These are phyloP conservation scores for Lycium barbarum DNA, from an alignment of 257 asterid genomes.

Conservation along the genomic window DNA sequence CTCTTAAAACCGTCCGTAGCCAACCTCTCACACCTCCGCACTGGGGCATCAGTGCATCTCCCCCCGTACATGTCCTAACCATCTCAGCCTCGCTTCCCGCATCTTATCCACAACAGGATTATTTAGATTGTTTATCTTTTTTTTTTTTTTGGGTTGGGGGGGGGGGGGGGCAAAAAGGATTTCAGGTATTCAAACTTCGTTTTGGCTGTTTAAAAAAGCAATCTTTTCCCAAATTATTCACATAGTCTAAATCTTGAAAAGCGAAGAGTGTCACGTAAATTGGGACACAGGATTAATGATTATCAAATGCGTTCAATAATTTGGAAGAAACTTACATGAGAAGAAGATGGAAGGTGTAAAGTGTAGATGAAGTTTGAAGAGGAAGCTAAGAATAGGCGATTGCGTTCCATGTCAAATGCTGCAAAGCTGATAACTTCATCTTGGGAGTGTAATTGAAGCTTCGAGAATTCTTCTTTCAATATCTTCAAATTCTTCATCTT, in stretches of 20 bases:
- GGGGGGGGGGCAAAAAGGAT: neutral
- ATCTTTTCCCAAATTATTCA: no score
- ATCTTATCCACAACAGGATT: no score
- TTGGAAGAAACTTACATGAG: constrained; percentile 47
- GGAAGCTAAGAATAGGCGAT: constrained; percentile 81
- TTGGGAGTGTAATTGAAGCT: constrained; percentile 53
- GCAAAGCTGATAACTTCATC: constrained; percentile 62
- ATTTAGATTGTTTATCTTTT: no score
- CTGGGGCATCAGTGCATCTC: no score
- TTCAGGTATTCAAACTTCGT: neutral
- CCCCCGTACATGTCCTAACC: no score
- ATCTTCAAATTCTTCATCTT: constrained; percentile 81
- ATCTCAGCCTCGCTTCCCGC: no score
- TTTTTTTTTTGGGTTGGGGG: no score
- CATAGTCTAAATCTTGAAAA: no score
- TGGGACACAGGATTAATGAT: no score
- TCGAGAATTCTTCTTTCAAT: constrained; percentile 59
- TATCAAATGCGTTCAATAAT: neutral
- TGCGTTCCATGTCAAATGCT: constrained; percentile 80
- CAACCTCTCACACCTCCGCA: no score
- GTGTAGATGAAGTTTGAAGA: constrained; percentile 69
- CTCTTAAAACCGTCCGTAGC: no score
- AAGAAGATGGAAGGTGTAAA: constrained; percentile 56
- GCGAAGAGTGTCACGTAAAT: no score
- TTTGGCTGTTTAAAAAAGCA: neutral